These are phyloP conservation scores for Pseudocercospora eumusae DNA, from an alignment of 2,329 filamentous ascomycete species.

Conservation along the genomic window DNA sequence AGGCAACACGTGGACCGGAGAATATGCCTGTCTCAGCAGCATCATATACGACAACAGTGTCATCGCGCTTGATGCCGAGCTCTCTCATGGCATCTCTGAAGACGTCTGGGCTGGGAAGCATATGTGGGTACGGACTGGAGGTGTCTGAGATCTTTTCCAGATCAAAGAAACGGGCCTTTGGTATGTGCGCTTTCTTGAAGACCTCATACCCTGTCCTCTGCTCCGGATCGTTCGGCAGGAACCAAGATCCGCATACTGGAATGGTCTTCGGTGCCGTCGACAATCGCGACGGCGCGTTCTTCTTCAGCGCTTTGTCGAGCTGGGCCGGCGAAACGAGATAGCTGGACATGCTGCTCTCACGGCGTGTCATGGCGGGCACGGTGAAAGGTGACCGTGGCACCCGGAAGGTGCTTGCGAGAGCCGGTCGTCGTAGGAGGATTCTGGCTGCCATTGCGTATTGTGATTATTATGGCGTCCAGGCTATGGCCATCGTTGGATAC, in stretches of 20 bases:
- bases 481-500: constrained; percentile 3
- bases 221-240: constrained; percentile 81
- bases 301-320: constrained; percentile 76
- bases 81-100: constrained; percentile 88
- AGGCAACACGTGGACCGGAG: constrained; percentile 87
- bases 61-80: constrained; percentile 81
- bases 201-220: constrained; percentile 75
- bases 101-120: constrained; percentile 79
- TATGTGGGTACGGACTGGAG: constrained; percentile 88
- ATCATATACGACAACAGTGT: constrained; percentile 93
- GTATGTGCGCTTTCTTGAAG: constrained; percentile 81
- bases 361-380: constrained; percentile 38
- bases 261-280: constrained; percentile 81
- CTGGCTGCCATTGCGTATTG: constrained; percentile 13
- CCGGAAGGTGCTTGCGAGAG: constrained; percentile 9
- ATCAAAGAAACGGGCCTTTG: constrained; percentile 91
- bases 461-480: neutral
- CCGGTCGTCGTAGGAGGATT: constrained; percentile 15
- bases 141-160: constrained; percentile 88
- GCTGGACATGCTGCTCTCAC: constrained; percentile 61
- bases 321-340: constrained; percentile 86
- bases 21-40: constrained; percentile 89
- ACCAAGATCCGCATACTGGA: constrained; percentile 92
- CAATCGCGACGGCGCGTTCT: constrained; percentile 76
- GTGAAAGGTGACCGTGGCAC: constrained; percentile 8